phyloP scores from a whole-genome alignment of 2,329 filamentous ascomycete species.

The Calonectria honghensis region DNA sequence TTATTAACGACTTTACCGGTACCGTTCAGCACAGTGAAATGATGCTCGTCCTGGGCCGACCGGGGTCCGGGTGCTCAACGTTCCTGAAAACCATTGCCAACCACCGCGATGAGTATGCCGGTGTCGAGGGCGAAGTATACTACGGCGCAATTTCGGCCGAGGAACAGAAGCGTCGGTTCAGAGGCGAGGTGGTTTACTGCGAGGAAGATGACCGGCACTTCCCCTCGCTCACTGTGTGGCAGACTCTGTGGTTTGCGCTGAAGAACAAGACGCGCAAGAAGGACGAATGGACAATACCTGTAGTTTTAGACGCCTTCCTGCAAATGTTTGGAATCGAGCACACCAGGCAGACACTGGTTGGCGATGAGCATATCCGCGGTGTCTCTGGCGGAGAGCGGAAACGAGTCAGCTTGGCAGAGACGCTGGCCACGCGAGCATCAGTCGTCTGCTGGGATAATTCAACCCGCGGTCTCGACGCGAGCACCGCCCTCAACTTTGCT shows the following conservation, averaged over 20 bases:
- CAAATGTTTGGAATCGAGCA: constrained; percentile 41
- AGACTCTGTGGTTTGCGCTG: constrained; percentile 40
- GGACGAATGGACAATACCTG: constrained; percentile 35
- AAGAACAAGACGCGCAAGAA: constrained; percentile 40
- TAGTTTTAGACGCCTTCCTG: constrained; percentile 34
- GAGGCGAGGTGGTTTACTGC: constrained; percentile 39
- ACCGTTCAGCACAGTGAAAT: constrained; percentile 79
- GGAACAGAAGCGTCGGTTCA: constrained; percentile 33
- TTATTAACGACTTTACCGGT: constrained; percentile 38
- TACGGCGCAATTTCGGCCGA: constrained; percentile 37
- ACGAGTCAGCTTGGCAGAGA: constrained; percentile 82
- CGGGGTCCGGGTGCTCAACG: constrained; percentile 79
- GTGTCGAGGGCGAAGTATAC: constrained; percentile 37
- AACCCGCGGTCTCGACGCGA: constrained; percentile 77
- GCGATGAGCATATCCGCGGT: constrained; percentile 75
- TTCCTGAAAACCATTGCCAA: constrained; percentile 42
- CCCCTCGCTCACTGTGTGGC: constrained; percentile 38
- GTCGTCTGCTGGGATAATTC: constrained; percentile 81
- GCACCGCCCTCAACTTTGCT: constrained; percentile 81
- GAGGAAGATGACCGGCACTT: constrained; percentile 40
- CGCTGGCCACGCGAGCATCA: constrained; percentile 64
- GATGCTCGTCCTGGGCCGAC: constrained; percentile 77
- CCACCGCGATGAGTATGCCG: constrained; percentile 31
- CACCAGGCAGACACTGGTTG: constrained; percentile 64
- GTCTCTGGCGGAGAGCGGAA: constrained; percentile 79